phyloP scores from a whole-genome alignment of 495 filamentous ascomycete species.

The Xylaria telfairii region DNA sequence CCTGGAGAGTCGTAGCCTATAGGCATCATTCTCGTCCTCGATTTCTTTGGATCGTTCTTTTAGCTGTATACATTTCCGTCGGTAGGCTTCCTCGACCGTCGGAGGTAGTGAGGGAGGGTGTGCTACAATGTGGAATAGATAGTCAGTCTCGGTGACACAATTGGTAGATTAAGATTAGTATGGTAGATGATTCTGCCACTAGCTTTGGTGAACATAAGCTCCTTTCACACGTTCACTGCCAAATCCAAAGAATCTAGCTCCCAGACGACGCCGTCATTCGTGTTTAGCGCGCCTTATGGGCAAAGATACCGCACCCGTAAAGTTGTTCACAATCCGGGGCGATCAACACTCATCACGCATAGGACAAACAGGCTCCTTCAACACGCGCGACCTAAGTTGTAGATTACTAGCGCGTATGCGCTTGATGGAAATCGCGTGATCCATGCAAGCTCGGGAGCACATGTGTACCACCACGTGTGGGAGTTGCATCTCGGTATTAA shows the following conservation, averaged over 20 bases:
- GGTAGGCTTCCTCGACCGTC: slow-evolving; percentile 94
- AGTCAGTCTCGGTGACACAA: slow-evolving; percentile 24
- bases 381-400: neutral
- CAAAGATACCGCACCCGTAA: neutral
- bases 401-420: neutral
- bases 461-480: neutral
- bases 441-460: neutral
- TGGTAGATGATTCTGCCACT: neutral
- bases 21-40: slow-evolving; percentile 83
- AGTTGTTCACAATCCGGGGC: neutral
- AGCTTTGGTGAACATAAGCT: neutral
- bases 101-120: slow-evolving; percentile 76
- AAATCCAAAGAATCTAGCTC: neutral
- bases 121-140: slow-evolving; percentile 43
- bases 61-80: slow-evolving; percentile 94
- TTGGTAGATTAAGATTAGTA: neutral
- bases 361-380: neutral
- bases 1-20: slow-evolving; percentile 78
- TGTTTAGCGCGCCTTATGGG: neutral
- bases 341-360: neutral
- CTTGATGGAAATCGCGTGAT: neutral
- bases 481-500: neutral
- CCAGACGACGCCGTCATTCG: neutral
- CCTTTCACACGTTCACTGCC: neutral
- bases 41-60: slow-evolving; percentile 90